A percentile compares a stretch with the other conserved stretches of the same genome.
Evolutionary conservation across 2,329 filamentous ascomycete species (phyloP).

Genomic region (Lojkania enalia): DNA sequence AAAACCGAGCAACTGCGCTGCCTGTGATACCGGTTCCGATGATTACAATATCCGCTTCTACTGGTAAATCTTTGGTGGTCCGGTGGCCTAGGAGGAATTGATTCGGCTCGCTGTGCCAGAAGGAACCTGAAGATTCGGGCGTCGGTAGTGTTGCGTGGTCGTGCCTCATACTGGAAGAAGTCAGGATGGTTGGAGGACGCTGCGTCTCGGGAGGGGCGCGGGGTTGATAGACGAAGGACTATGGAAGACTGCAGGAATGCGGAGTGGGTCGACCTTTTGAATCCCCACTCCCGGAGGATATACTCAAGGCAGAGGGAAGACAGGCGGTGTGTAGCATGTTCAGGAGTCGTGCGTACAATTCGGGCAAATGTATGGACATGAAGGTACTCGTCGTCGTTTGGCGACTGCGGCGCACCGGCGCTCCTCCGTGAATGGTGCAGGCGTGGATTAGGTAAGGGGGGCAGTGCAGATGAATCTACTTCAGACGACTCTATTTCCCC

Average conservation of each 20-base stretch:
- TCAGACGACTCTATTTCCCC: constrained; percentile 4
- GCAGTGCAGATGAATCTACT: constrained; percentile 24
- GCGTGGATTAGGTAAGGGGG: constrained; percentile 31
- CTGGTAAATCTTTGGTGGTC: constrained; percentile 66
- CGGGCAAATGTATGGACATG: constrained; percentile 17
- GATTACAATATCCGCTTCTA: constrained; percentile 67
- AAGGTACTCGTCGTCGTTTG: too few relatives aligned
- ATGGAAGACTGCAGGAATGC: background rate
- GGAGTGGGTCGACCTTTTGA: background rate
- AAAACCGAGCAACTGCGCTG: constrained; percentile 68
- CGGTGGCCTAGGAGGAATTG: constrained; percentile 66
- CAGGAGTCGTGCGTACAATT: too few relatives aligned
- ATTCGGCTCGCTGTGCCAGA: constrained; percentile 74
- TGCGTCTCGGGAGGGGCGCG: background rate
- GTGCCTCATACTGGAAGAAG: constrained; percentile 34
- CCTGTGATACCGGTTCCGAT: constrained; percentile 78
- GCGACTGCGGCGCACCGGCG: too few relatives aligned
- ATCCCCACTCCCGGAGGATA: constrained; percentile 4
- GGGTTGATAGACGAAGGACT: constrained; percentile 1
- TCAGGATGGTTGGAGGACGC: constrained; percentile 3
- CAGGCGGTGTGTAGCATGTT: too few relatives aligned
- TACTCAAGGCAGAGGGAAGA: background rate
- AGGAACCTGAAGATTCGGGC: constrained; percentile 64
- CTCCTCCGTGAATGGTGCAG: background rate
- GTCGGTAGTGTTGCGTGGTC: constrained; percentile 58